Percentiles rank a stretch among this genome's conserved stretches.
Evolutionary conservation across 306 rosid genomes (phyloP).

Genomic region (Sphenostylis stenocarpa): DNA sequence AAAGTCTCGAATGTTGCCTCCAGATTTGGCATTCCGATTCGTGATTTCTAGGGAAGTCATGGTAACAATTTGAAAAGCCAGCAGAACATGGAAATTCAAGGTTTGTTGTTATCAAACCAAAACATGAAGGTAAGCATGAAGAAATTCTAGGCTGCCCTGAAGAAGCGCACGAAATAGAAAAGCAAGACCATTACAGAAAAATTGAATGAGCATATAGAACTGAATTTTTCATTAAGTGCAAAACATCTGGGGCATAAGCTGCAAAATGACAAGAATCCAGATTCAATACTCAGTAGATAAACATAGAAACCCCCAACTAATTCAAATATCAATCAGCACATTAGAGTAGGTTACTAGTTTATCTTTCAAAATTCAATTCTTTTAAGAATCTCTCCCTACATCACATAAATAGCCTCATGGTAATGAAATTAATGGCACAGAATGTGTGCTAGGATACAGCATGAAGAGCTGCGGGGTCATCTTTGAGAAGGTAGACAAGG

Average conservation of each 20-base stretch:
- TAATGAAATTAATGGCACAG: slow-evolving; percentile 22
- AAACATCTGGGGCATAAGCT: not conserved
- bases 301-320: slow-evolving; percentile 13
- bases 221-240: not conserved
- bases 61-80: slow-evolving; percentile 31
- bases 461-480: slow-evolving; percentile 51
- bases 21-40: slow-evolving; percentile 67
- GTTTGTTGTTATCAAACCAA: slow-evolving; percentile 20
- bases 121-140: not conserved
- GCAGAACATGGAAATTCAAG: slow-evolving; percentile 20
- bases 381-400: not conserved
- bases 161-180: slow-evolving; percentile 20
- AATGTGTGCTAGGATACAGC: slow-evolving; percentile 57
- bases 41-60: slow-evolving; percentile 68
- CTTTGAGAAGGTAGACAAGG: slow-evolving; percentile 79
- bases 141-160: not conserved
- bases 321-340: slow-evolving; percentile 23
- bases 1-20: slow-evolving; percentile 87
- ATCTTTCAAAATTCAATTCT: slow-evolving; percentile 1
- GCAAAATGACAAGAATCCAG: slow-evolving; percentile 1
- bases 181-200: slow-evolving; percentile 7
- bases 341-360: not conserved
- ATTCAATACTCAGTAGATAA: not conserved
- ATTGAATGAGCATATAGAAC: not conserved
- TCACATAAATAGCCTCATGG: slow-evolving; percentile 1